A percentile compares a stretch with the other conserved stretches of the same genome.
Evolutionary conservation across 768 basidiomycete genomes (phyloP).

Genomic region (Phaeotremella skinneri): DNA sequence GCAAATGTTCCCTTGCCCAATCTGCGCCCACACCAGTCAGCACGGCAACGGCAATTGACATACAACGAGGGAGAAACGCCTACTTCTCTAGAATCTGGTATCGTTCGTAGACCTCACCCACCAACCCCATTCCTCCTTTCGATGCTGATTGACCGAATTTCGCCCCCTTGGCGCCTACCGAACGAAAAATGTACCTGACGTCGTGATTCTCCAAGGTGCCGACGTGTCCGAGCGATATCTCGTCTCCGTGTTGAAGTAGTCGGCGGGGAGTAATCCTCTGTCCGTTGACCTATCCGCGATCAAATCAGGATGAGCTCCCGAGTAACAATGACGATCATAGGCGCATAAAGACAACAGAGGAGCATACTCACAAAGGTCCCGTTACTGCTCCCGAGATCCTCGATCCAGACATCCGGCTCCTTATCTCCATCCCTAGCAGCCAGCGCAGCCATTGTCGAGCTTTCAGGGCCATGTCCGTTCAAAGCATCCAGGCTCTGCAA

Average conservation of each 20-base stretch:
- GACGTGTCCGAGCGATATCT: conserved; percentile 76
- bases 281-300: conserved; percentile 62
- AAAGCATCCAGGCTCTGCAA: conserved; percentile 14
- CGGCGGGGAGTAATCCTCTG: conserved; percentile 61
- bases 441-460: conserved; percentile 12
- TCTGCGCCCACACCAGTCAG: conserved; percentile 49
- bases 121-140: conserved; percentile 24
- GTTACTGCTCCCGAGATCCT: conserved; percentile 61
- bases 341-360: conserved; percentile 48
- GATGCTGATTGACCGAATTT: conserved; percentile 29
- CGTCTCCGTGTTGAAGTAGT: conserved; percentile 73
- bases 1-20: conserved; percentile 90
- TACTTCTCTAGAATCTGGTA: conserved; percentile 52
- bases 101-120: conserved; percentile 52
- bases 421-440: conserved; percentile 37
- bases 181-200: conserved; percentile 54
- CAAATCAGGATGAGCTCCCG: background rate
- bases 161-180: conserved; percentile 27
- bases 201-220: conserved; percentile 56
- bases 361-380: conserved; percentile 60
- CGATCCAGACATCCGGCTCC: conserved; percentile 48
- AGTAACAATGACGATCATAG: conserved; percentile 30
- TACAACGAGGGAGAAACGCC: conserved; percentile 5
- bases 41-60: background rate
- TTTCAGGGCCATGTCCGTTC: conserved; percentile 18